Conservation (phyloP, 2,329 filamentous ascomycete species). For the Colletotrichum liriopes region DNA sequence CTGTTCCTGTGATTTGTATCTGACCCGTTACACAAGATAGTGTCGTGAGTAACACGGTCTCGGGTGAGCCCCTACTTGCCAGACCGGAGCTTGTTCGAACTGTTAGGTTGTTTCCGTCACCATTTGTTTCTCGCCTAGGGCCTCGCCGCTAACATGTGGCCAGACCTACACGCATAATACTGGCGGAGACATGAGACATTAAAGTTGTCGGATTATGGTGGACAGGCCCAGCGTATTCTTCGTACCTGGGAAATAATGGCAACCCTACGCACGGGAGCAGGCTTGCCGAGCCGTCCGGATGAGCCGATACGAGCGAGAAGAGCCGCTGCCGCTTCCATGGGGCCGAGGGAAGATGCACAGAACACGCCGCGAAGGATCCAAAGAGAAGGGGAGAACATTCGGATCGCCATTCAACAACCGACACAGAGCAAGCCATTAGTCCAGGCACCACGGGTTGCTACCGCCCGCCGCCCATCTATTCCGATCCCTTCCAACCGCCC, state of each 20-base stretch:
- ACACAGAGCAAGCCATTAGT: constrained; percentile 50
- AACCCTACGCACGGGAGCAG: constrained; percentile 58
- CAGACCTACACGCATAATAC: constrained; percentile 30
- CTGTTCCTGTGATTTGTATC: constrained; percentile 7
- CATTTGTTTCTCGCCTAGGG: constrained; percentile 9
- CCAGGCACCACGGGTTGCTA: constrained; percentile 56
- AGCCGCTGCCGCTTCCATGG: constrained; percentile 37
- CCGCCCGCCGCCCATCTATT: constrained; percentile 50
- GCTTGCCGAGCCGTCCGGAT: constrained; percentile 58
- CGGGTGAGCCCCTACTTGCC: constrained; percentile 46
- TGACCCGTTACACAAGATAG: background rate
- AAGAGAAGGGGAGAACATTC: constrained; percentile 36
- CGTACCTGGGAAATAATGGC: constrained; percentile 59
- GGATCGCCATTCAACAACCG: constrained; percentile 24
- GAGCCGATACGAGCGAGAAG: constrained; percentile 54
- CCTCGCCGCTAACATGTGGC: constrained; percentile 22
- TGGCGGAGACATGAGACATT: constrained; percentile 42
- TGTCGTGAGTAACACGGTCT: constrained; percentile 17
- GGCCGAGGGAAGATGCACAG: constrained; percentile 36
- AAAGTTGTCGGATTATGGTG: constrained; percentile 40
- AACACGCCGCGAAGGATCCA: constrained; percentile 25
- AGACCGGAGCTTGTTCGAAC: constrained; percentile 19
- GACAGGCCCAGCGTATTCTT: constrained; percentile 37
- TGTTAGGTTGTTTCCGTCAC: constrained; percentile 42
- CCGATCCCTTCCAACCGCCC: constrained; percentile 50